These are phyloP conservation scores for Pestalotiopsis sp. DNA, from an alignment of 2,329 filamentous ascomycete species.

Conservation along the genomic window DNA sequence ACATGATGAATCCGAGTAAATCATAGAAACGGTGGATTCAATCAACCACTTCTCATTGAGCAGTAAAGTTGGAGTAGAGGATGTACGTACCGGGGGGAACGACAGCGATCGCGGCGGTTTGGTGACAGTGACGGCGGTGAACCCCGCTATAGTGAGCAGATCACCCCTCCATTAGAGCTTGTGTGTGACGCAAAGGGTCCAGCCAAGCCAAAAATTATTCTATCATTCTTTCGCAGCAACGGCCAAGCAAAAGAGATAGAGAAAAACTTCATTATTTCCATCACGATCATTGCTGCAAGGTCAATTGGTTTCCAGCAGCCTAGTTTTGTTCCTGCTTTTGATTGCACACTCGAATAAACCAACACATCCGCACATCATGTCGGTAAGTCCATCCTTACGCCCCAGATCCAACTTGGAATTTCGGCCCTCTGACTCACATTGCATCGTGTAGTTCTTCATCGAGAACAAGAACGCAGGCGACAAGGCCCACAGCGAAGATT, in stretches of 20 bases:
- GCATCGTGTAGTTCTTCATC: slow-evolving; percentile 61
- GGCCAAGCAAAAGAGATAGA: background rate
- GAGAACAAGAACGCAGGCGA: slow-evolving; percentile 81
- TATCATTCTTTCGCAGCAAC: background rate
- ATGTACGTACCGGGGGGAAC: background rate
- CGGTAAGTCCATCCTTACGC: slow-evolving; percentile 4
- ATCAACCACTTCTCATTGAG: background rate
- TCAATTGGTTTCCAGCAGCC: background rate
- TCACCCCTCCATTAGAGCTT: background rate
- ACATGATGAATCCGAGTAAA: background rate
- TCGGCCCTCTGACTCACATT: slow-evolving; percentile 21
- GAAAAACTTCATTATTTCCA: background rate
- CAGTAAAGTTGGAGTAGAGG: background rate
- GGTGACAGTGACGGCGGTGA: background rate
- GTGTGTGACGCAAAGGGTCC: background rate
- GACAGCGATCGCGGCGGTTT: background rate
- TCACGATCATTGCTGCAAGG: background rate
- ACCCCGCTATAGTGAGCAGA: background rate
- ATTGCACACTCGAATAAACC: background rate
- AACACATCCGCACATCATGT: slow-evolving; percentile 5
- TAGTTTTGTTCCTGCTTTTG: background rate
- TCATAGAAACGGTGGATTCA: background rate
- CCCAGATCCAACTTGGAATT: background rate
- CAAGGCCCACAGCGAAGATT: slow-evolving; percentile 74
- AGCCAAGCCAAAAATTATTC: slow-evolving; percentile 1